Conservation (phyloP, 2,329 filamentous ascomycete genomes). For the Penicillium verrucosum region DNA sequence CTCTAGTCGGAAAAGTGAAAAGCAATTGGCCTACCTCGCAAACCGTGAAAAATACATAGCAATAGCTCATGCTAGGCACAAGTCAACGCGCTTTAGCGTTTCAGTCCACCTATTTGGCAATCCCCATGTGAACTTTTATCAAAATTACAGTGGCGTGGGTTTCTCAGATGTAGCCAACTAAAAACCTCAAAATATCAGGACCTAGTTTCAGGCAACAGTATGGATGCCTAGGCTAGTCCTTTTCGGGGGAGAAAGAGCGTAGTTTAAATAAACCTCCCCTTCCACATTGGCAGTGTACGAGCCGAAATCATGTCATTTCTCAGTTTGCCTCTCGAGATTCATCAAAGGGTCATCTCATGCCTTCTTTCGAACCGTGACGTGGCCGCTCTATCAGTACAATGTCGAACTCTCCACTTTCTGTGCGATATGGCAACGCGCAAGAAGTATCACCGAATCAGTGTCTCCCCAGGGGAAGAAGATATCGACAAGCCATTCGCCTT, state of each 20-base stretch:
- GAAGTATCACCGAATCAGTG: conserved; percentile 8
- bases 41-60: too few species aligned
- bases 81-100: not conserved
- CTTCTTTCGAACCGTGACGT: conserved; percentile 14
- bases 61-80: not conserved
- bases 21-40: not conserved
- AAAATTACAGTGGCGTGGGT: too few species aligned
- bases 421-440: conserved; percentile 17
- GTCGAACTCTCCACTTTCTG: conserved; percentile 9
- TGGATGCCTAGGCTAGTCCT: conserved; percentile 1
- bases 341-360: conserved; percentile 6
- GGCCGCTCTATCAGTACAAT: conserved; percentile 14
- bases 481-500: conserved; percentile 15
- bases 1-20: not conserved
- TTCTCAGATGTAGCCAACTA: not conserved
- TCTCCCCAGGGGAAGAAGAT: not conserved
- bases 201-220: not conserved
- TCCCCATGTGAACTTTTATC: not conserved
- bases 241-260: not conserved
- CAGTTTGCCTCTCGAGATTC: conserved; percentile 1
- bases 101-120: not conserved
- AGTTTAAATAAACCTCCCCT: not conserved
- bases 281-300: not conserved
- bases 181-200: not conserved
- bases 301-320: not conserved